phyloP scores from a whole-genome alignment of 352 stramenopile genomes.

The Pythium apleroticum region DNA sequence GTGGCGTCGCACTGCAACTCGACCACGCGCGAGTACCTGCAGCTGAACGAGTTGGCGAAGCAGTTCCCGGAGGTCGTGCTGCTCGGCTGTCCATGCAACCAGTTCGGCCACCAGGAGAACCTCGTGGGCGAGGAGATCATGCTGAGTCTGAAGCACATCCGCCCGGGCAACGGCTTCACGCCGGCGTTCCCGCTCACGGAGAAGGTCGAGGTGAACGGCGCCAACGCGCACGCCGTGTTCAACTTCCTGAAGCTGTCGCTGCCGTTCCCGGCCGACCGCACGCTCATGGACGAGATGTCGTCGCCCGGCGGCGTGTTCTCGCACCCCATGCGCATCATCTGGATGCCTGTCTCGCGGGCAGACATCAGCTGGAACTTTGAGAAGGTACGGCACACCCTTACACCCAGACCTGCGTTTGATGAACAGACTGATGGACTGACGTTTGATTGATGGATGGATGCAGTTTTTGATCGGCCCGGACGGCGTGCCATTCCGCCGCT shows the following conservation, averaged over 20 bases:
- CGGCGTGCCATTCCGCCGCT: conserved; percentile 76
- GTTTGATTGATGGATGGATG: not conserved
- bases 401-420: not conserved
- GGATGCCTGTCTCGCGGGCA: conserved; percentile 79
- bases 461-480: conserved; percentile 79
- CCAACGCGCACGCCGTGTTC: conserved; percentile 76
- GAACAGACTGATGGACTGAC: conserved; percentile 1
- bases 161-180: conserved; percentile 67
- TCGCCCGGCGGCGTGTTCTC: conserved; percentile 74
- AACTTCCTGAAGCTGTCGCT: conserved; percentile 76
- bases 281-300: conserved; percentile 80
- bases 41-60: conserved; percentile 67
- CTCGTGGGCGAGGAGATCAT: conserved; percentile 79
- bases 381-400: conserved; percentile 44
- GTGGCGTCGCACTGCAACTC: conserved; percentile 84
- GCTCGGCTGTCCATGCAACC: conserved; percentile 77
- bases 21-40: conserved; percentile 66
- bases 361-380: conserved; percentile 87
- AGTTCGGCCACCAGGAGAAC: conserved; percentile 85
- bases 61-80: conserved; percentile 69
- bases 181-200: conserved; percentile 73
- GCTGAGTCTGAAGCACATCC: conserved; percentile 70
- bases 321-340: conserved; percentile 82
- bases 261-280: conserved; percentile 69
- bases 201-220: conserved; percentile 80